Evolutionary conservation across 495 filamentous ascomycete genomes (phyloP).

Genomic region (Podospora pseudopauciseta): DNA sequence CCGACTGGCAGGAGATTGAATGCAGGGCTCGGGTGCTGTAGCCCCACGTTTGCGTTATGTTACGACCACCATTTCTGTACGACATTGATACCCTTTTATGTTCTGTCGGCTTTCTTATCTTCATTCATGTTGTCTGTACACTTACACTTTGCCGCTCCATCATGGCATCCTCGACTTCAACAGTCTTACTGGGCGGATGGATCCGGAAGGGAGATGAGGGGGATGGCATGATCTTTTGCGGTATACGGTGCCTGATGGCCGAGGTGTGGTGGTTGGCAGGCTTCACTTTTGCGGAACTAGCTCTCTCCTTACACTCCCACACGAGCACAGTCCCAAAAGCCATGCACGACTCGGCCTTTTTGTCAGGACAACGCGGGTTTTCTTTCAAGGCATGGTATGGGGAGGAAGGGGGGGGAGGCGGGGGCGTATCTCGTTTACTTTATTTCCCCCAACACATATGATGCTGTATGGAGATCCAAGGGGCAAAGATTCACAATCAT

Average conservation of each 20-base stretch:
- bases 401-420: too few relatives aligned
- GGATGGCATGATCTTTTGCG: background rate
- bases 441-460: background rate
- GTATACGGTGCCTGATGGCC: background rate
- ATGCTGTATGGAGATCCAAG: background rate
- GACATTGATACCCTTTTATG: constrained; percentile 9
- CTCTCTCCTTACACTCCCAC: background rate
- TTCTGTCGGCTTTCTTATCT: background rate
- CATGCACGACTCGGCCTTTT: background rate
- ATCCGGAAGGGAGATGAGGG: too few relatives aligned
- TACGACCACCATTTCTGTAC: background rate
- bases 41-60: background rate
- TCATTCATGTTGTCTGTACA: background rate
- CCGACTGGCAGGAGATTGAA: background rate
- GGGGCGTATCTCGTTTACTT: background rate
- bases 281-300: background rate
- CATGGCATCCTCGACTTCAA: background rate
- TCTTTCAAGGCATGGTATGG: background rate
- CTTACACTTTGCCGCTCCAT: background rate
- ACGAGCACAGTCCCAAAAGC: background rate
- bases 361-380: background rate
- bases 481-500: background rate
- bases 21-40: too few relatives aligned
- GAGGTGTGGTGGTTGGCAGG: background rate
- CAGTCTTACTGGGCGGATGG: too few relatives aligned